Evolutionary conservation across 169 alveolate genomes (phyloP).

Genomic region (Eimeria praecox): DNA sequence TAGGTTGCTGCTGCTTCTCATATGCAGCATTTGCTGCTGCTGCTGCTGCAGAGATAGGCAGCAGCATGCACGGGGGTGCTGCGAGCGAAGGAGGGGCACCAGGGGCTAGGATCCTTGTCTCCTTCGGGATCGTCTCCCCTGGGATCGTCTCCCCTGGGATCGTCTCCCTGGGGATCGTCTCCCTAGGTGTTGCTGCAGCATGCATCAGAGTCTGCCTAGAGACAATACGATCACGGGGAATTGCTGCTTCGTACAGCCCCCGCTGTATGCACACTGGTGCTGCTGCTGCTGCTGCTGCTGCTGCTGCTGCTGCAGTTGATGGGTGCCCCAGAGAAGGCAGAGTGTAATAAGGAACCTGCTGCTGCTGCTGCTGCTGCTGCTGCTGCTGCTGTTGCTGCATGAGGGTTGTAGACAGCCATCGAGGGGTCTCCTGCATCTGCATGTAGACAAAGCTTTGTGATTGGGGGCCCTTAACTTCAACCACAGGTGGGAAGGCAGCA

Average conservation of each 20-base stretch:
- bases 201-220: background rate
- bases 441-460: background rate
- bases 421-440: slow-evolving; percentile 56
- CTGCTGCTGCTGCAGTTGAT: slow-evolving; percentile 7
- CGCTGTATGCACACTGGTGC: background rate
- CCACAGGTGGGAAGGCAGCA: background rate
- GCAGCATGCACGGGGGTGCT: slow-evolving; percentile 31
- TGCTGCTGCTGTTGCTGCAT: slow-evolving; percentile 30
- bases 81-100: background rate
- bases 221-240: background rate
- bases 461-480: background rate
- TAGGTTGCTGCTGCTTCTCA: background rate
- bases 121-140: background rate
- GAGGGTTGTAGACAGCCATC: background rate
- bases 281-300: slow-evolving; percentile 18
- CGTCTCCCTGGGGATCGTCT: no score
- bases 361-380: slow-evolving; percentile 11
- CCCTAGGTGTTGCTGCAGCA: background rate
- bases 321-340: background rate
- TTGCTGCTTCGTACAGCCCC: background rate
- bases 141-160: slow-evolving; percentile 1
- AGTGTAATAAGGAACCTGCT: no score
- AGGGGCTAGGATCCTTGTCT: background rate
- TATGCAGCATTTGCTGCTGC: background rate
- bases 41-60: background rate